Evolutionary conservation across 2,329 filamentous ascomycete genomes (phyloP).

Genomic region (Orbilia blumenaviensis): DNA sequence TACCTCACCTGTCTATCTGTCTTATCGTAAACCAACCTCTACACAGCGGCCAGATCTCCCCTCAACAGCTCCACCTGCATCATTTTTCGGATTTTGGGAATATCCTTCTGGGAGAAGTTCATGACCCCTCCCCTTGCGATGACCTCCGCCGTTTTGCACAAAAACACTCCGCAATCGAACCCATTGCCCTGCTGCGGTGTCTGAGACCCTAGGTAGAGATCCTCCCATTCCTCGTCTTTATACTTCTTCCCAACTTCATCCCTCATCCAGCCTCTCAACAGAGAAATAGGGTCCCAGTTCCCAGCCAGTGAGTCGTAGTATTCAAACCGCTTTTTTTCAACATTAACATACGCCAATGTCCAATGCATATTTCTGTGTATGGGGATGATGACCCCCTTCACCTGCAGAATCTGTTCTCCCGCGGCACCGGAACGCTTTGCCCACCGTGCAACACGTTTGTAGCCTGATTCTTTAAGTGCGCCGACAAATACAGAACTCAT

Average conservation of each 20-base stretch:
- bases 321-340: conserved; percentile 56
- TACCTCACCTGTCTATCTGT: neutral
- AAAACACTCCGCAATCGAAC: conserved; percentile 57
- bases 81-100: conserved; percentile 55
- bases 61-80: conserved; percentile 56
- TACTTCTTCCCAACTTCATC: conserved; percentile 54
- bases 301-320: conserved; percentile 57
- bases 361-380: conserved; percentile 56
- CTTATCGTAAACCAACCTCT: neutral
- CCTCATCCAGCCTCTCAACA: conserved; percentile 53
- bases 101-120: conserved; percentile 55
- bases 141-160: conserved; percentile 57
- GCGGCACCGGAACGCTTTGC: conserved; percentile 38
- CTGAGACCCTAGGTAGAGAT: conserved; percentile 44
- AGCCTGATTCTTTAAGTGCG: conserved; percentile 35
- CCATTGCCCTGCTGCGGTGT: conserved; percentile 55
- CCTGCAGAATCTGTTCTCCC: conserved; percentile 52
- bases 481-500: conserved; percentile 55
- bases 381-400: conserved; percentile 56
- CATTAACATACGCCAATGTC: conserved; percentile 56
- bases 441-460: conserved; percentile 55
- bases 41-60: conserved; percentile 52
- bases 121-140: conserved; percentile 52
- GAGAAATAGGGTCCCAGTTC: conserved; percentile 49
- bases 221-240: conserved; percentile 53